Percentiles rank a stretch among this genome's conserved stretches.
Conservation (phyloP, 805 yeast genomes). For the Candida dajiaensis region DNA sequence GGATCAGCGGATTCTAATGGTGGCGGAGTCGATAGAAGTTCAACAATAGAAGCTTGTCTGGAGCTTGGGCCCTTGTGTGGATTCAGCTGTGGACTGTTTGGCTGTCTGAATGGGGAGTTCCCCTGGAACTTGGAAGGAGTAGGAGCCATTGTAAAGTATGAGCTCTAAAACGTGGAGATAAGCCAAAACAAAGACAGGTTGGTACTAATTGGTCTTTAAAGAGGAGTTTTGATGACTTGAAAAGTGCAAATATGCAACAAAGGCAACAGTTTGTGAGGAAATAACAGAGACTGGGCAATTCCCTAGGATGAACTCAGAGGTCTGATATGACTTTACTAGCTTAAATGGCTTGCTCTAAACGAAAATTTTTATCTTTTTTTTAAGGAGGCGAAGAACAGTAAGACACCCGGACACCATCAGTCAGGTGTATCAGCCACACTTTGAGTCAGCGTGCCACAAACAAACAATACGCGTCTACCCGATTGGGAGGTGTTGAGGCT, state of each 20-base stretch:
- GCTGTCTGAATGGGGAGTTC: constrained; percentile 27
- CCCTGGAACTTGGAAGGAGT: constrained; percentile 29
- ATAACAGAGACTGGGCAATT: background rate
- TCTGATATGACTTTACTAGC: background rate
- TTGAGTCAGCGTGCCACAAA: background rate
- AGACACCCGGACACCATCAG: background rate
- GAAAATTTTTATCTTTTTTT: background rate
- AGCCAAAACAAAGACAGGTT: background rate
- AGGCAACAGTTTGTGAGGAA: background rate
- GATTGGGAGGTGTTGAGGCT: background rate
- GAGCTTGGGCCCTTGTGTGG: constrained; percentile 24
- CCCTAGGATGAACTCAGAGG: background rate
- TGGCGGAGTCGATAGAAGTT: constrained; percentile 71
- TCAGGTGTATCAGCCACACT: background rate
- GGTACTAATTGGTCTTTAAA: background rate
- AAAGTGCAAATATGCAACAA: background rate
- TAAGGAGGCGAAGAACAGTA: background rate
- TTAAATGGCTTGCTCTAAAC: background rate
- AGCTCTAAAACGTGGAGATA: background rate
- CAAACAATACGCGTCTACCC: background rate
- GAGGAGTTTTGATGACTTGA: background rate
- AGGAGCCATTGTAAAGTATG: constrained; percentile 9
- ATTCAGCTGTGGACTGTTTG: constrained; percentile 23
- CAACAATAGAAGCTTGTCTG: constrained; percentile 67
- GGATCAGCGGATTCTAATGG: constrained; percentile 35